Evolutionary conservation across 495 filamentous ascomycete genomes (phyloP).

Genomic region (Aspergillus homomorphus): DNA sequence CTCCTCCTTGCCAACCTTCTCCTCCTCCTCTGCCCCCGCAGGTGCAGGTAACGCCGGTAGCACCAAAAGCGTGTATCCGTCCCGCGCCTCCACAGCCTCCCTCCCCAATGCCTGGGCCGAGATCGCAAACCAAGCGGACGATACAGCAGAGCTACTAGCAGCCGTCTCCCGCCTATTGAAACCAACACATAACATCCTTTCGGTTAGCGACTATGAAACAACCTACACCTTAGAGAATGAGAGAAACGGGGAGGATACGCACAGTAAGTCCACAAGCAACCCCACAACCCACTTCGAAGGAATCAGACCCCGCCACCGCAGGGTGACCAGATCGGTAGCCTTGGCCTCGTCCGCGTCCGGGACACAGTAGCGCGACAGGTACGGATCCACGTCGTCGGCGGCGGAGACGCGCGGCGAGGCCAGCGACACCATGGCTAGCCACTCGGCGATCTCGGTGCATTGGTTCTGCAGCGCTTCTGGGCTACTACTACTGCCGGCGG

Average conservation of each 20-base stretch:
- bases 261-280: slow-evolving; percentile 41
- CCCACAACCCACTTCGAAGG: slow-evolving; percentile 39
- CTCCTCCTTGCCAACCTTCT: neutral
- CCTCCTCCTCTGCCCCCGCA: neutral
- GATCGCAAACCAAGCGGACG: slow-evolving; percentile 39
- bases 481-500: neutral
- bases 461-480: slow-evolving; percentile 53
- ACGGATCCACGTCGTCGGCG: slow-evolving; percentile 73
- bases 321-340: slow-evolving; percentile 30
- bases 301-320: slow-evolving; percentile 50
- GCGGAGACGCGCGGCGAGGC: slow-evolving; percentile 66
- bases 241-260: slow-evolving; percentile 14
- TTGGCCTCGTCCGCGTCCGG: slow-evolving; percentile 41
- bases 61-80: slow-evolving; percentile 46
- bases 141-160: slow-evolving; percentile 7
- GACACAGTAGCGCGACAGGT: slow-evolving; percentile 74
- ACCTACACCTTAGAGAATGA: no score
- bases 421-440: slow-evolving; percentile 72
- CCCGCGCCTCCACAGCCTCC: slow-evolving; percentile 38
- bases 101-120: slow-evolving; percentile 35
- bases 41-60: slow-evolving; percentile 12
- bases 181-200: neutral
- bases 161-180: slow-evolving; percentile 18
- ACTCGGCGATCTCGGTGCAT: slow-evolving; percentile 71
- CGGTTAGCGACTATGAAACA: no score